These are phyloP conservation scores for Haplographium delicatum DNA, from an alignment of 495 filamentous ascomycete genomes.

Conservation along the genomic window DNA sequence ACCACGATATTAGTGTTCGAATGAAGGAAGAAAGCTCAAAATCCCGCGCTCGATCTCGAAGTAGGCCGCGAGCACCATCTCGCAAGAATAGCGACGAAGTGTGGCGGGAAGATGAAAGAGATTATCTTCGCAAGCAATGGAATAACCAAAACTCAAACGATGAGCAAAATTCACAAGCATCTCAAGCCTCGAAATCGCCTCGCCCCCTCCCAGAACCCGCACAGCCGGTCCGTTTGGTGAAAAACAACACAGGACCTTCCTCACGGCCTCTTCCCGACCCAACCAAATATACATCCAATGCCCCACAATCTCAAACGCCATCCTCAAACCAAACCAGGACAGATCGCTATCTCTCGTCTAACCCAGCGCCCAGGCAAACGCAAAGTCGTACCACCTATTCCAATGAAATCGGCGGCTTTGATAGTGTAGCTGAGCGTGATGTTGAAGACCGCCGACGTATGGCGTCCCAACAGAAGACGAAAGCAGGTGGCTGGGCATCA, in stretches of 20 bases:
- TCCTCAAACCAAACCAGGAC: conserved; percentile 34
- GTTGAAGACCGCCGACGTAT: conserved; percentile 62
- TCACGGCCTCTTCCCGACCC: conserved; percentile 49
- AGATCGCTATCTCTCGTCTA: conserved; percentile 37
- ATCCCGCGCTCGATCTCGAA: conserved; percentile 33
- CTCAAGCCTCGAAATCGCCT: conserved; percentile 37
- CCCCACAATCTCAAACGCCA: conserved; percentile 11
- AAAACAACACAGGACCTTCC: conserved; percentile 26
- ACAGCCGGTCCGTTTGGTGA: conserved; percentile 13
- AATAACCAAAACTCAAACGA: conserved; percentile 43
- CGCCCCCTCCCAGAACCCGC: conserved; percentile 26
- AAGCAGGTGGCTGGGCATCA: conserved; percentile 67
- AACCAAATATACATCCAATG: conserved; percentile 31
- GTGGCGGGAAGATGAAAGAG: conserved; percentile 69
- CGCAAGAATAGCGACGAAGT: conserved; percentile 46
- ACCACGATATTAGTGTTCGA: conserved; percentile 24
- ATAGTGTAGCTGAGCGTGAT: conserved; percentile 56
- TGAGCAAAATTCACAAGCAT: conserved; percentile 29
- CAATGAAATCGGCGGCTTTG: conserved; percentile 42
- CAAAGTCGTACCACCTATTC: conserved; percentile 46
- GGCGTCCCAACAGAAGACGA: conserved; percentile 61
- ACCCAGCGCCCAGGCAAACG: conserved; percentile 32
- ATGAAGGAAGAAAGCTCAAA: conserved; percentile 32
- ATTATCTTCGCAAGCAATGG: conserved; percentile 69
- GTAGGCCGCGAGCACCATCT: conserved; percentile 36